Conservation (phyloP, 2,329 filamentous ascomycete species). For the Dothideomycetidae sp. region DNA sequence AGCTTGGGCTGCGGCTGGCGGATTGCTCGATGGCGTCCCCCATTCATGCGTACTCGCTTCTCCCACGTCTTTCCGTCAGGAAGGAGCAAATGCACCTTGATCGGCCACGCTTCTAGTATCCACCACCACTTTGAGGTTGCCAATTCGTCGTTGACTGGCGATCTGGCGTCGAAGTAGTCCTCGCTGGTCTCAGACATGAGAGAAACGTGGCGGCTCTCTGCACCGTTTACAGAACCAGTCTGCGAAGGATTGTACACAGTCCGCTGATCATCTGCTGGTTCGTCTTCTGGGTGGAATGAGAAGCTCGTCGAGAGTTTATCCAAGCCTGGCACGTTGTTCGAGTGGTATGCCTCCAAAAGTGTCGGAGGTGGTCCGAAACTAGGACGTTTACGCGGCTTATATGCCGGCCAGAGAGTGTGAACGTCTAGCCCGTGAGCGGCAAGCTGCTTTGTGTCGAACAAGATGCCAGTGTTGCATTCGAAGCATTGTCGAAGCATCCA, state of each 20-base stretch:
- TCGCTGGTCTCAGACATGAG: slow-evolving; percentile 29
- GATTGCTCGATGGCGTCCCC: neutral
- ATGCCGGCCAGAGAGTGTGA: slow-evolving; percentile 27
- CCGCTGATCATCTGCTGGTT: slow-evolving; percentile 15
- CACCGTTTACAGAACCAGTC: slow-evolving; percentile 12
- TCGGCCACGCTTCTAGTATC: slow-evolving; percentile 11
- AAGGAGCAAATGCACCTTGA: neutral
- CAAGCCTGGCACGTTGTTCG: slow-evolving; percentile 21
- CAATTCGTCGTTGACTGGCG: slow-evolving; percentile 30
- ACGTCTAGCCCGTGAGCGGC: slow-evolving; percentile 31
- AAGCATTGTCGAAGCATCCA: slow-evolving; percentile 38
- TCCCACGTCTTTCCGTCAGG: neutral
- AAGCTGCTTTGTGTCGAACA: slow-evolving; percentile 27
- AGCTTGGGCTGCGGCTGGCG: neutral
- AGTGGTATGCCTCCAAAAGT: slow-evolving; percentile 25
- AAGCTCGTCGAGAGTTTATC: slow-evolving; percentile 19
- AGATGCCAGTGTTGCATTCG: slow-evolving; percentile 32
- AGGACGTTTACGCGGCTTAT: slow-evolving; percentile 22
- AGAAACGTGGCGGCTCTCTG: slow-evolving; percentile 9
- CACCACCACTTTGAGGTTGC: slow-evolving; percentile 28
- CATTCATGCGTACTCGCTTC: neutral
- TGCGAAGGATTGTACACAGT: neutral
- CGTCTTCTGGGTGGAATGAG: slow-evolving; percentile 13
- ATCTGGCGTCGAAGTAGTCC: slow-evolving; percentile 30
- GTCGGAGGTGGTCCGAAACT: slow-evolving; percentile 23